Evolutionary conservation across 192 early-diverging fungal species (phyloP), one percentile per base, ranked within the genome.

Genomic region (Coemansia sp.): DNA sequence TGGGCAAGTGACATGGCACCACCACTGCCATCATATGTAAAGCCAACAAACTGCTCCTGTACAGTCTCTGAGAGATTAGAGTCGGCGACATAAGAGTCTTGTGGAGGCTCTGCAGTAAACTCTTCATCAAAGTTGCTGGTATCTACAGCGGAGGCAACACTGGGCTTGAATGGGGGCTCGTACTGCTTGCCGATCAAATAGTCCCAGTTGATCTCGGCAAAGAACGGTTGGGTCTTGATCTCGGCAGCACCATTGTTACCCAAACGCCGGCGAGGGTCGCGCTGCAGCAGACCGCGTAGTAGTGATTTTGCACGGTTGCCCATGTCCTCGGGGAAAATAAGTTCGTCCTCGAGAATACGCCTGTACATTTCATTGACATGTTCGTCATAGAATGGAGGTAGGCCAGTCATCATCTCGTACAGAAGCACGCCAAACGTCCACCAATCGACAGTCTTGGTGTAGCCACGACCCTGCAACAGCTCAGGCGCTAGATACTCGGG

Each of bases 41-140:
- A 98, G 8, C 96, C 96, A 44, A 83, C 88, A 83, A 98, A 98
- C 84, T 98, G 96, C 60, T 90, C 81, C 75, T 98, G 96, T 56
- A 96, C 86, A 16, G 89, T 91, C 75, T 92, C 89, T 10, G 93
- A 92, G 41, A 98, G 83, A 60, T 90, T 90, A 5, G 87, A 85
- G 57, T 86, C 86, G 24, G 94, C 86, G 5, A 91, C 87, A 25
- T 93, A 83, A 23, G 94, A 96, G 75, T 98, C 96, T 62, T 87
- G 83, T 5, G 96, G 92, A 14, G 87, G 82, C 62, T 97, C 95
- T n/a, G 90, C 89, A 7, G 96, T 98, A 65, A 98, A 98, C 78
- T 96, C 95, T 60, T 93, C 91, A 69, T 98, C 96, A 88, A 98
- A 98, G 78, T 98, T 98, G 73, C 93, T 93, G 12, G 95, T 97